These are phyloP conservation scores for Dictyostelium brefeldianum DNA, from an alignment of 78 protist species.

Conservation along the genomic window DNA sequence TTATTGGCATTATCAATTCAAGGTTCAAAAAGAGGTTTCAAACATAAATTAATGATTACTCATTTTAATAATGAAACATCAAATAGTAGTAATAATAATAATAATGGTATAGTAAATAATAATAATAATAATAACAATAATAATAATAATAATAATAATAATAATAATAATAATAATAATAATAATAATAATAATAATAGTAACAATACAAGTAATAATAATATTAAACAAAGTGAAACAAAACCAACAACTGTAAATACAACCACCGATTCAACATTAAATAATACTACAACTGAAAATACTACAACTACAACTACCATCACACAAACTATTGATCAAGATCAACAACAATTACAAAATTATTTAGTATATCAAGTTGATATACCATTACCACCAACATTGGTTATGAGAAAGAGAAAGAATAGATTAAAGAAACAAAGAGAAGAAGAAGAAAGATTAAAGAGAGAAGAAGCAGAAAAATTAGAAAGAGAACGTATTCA, in stretches of 20 bases:
- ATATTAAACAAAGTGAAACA: background rate
- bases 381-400: slow-evolving; percentile 76
- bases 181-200: background rate
- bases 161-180: background rate
- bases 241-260: no score
- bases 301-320: background rate
- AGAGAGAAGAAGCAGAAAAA: background rate
- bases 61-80: slow-evolving; percentile 16
- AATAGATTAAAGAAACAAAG: background rate
- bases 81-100: background rate
- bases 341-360: slow-evolving; percentile 24
- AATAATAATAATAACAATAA: background rate
- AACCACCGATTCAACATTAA: background rate
- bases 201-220: background rate
- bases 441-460: slow-evolving; percentile 3
- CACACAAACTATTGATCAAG: background rate
- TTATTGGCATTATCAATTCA: slow-evolving; percentile 67
- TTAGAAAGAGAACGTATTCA: background rate
- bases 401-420: slow-evolving; percentile 38
- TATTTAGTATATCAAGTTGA: slow-evolving; percentile 23
- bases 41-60: slow-evolving; percentile 67
- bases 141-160: background rate
- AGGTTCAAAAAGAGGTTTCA: slow-evolving; percentile 77
- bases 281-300: background rate
- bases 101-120: background rate